These are phyloP conservation scores for Candida saitoana DNA, from an alignment of 805 yeast species.

Conservation along the genomic window DNA sequence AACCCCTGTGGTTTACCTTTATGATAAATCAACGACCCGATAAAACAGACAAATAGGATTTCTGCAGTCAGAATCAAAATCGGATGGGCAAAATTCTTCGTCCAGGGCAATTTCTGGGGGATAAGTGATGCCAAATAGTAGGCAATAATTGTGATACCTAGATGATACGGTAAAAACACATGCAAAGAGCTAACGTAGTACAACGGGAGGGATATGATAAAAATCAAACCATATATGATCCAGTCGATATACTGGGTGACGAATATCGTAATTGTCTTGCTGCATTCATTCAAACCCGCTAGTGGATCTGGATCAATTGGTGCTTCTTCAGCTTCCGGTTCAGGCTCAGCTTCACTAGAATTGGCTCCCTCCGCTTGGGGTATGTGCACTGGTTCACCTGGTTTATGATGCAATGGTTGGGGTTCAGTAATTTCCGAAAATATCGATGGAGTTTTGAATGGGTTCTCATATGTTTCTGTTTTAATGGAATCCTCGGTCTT, in stretches of 20 bases:
- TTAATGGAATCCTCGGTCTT: constrained; percentile 12
- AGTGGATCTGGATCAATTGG: not conserved
- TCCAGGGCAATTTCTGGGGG: constrained; percentile 40
- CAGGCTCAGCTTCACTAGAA: constrained; percentile 4
- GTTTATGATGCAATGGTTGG: constrained; percentile 13
- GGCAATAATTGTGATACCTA: constrained; percentile 54
- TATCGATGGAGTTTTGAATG: constrained; percentile 10
- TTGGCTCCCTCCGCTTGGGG: constrained; percentile 1
- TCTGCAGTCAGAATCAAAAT: constrained; percentile 61
- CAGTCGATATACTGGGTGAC: constrained; percentile 51
- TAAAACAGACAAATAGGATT: constrained; percentile 60
- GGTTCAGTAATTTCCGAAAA: constrained; percentile 11
- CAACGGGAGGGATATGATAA: constrained; percentile 55
- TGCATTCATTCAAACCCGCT: constrained; percentile 10
- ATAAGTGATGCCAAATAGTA: constrained; percentile 49
- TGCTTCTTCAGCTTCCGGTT: constrained; percentile 1
- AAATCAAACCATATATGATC: constrained; percentile 43
- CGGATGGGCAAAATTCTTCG: constrained; percentile 62
- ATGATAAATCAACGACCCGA: constrained; percentile 52
- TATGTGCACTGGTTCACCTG: constrained; percentile 7
- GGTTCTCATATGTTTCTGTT: constrained; percentile 11
- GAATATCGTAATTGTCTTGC: constrained; percentile 29
- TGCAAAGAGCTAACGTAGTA: constrained; percentile 48
- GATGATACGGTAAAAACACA: constrained; percentile 58
- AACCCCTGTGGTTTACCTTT: constrained; percentile 43